Base-by-base conservation (phyloP, 768 basidiomycete species). In the Lactifluus subvellereus region DNA sequence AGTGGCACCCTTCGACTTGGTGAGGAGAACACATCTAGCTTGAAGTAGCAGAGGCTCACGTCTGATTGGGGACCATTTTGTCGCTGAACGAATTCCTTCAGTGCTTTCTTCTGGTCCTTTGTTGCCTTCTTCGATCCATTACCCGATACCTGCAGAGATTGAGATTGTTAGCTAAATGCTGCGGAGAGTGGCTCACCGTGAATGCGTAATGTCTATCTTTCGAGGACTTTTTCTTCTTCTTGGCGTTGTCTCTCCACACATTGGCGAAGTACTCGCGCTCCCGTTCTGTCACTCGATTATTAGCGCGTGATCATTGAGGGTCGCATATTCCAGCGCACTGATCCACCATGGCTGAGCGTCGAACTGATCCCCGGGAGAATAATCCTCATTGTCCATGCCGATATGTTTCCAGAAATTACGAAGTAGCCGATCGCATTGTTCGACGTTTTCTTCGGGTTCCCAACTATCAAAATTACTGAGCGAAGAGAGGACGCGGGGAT, bases 371-470 rank as follows among this genome's bases (percentile, higher is more conserved):
- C 84, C 85, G 37, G 77, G 61, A 10, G 65, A 49, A 71, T 86
- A 86, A 67, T 87, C 84, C 0, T 77, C 54, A 57, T 87, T 70
- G 61, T 88, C 84, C 18, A 71, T 70, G 1, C 87, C 87, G 20
- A 89, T 67, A 56, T 86, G 78, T 6, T 72, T 52, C 76, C 75
- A 77, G 70, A 90, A 90, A 64, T 83, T 84, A n/a, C 71, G 64
- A 30, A 88, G 72, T 16, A 90, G 76, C 20, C 84, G 79, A 16
- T 79, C 72, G 69, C 88, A 90, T 32, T 78, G 74, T 40, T 70
- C 66, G 14, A 90, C 76, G 69, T 90, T 87, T 7, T 72, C 73
- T 55, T 77, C 73, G 11, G 88, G 88, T 62, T 89, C 88, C 88
- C 88, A 89, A 67, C 88, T 89, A 60, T 30, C n/a, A 64, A 2